Percentiles rank a stretch among this genome's conserved stretches.
Conservation (phyloP, 768 basidiomycete species). For the Suillus ampliporus region DNA sequence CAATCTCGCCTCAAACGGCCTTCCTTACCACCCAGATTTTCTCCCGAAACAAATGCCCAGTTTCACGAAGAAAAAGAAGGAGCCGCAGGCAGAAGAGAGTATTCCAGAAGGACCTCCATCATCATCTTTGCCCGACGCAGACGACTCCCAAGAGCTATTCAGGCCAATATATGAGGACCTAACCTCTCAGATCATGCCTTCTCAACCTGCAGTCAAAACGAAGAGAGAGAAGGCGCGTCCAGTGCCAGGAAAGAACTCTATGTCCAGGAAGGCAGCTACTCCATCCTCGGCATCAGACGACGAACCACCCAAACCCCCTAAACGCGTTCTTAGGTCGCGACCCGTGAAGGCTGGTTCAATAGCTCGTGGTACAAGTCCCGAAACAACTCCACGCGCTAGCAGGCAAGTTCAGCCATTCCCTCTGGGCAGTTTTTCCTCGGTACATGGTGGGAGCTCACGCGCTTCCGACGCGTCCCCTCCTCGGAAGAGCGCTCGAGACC, state of each 20-base stretch:
- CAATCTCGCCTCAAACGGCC: slow-evolving; percentile 23
- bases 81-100: slow-evolving; percentile 1
- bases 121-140: slow-evolving; percentile 22
- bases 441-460: not conserved
- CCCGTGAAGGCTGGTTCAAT: not conserved
- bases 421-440: not conserved
- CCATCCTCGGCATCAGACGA: not conserved
- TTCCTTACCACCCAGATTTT: slow-evolving; percentile 30
- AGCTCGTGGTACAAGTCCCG: slow-evolving; percentile 6
- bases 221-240: not conserved
- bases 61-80: slow-evolving; percentile 44
- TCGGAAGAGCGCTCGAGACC: not conserved
- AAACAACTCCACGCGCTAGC: slow-evolving; percentile 21
- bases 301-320: no score
- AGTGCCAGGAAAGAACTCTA: not conserved
- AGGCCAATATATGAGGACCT: slow-evolving; percentile 27
- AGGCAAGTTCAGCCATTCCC: slow-evolving; percentile 9
- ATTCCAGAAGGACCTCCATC: slow-evolving; percentile 21
- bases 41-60: slow-evolving; percentile 32
- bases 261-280: not conserved
- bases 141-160: slow-evolving; percentile 28
- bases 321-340: not conserved
- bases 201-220: not conserved
- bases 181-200: not conserved
- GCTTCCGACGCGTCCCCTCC: not conserved